Base-by-base conservation (phyloP, 805 yeast genomes). In the Candida ortonii region DNA sequence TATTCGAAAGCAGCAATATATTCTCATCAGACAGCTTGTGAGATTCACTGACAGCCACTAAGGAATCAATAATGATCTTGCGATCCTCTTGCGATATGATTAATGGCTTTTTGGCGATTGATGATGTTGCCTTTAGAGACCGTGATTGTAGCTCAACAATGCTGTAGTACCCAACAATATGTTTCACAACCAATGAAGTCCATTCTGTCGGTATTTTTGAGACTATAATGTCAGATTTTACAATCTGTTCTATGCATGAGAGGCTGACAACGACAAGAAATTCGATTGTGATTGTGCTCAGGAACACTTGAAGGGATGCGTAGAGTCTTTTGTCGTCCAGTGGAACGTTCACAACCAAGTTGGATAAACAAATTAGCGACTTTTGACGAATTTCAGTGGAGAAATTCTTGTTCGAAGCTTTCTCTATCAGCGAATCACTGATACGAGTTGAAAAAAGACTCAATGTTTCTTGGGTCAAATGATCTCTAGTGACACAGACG, bases 331-430 rank as follows among this genome's bases (percentile, higher is more conserved):
- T n/a, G 6, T 26, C 14, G 1, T 29, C 22, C n/a, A 46, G 18
- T 7, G 35, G 35, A n/a, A 48, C 30, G 16, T 47, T 41, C 3
- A 46, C 22, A 12, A 45, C 34, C 14, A 52, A 28, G 5, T 38
- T 33, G 20, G 51, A 43, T 6, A 59, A 34, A 19, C 52, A 42
- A 6, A 20, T 29, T 15, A 61, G 37, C 7, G 62, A 47, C 30
- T 46, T 46, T 33, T 50, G 52, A 17, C 66, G 50, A 5, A 61
- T 54, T 26, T 62, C 66, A 15, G 54, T 43, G 6, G 66, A 55
- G 25, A 46, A 49, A 17, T 68, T 52, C 31, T 56, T 61, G 11
- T 55, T 47, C 1, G 44, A 30, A 6, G 56, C 47, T 25, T 47
- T 61, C 3, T 40, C 44, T 6, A 53, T 26, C 16, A 61, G 34